Conservation (phyloP, 768 basidiomycete genomes). For the Mycena vulgaris region DNA sequence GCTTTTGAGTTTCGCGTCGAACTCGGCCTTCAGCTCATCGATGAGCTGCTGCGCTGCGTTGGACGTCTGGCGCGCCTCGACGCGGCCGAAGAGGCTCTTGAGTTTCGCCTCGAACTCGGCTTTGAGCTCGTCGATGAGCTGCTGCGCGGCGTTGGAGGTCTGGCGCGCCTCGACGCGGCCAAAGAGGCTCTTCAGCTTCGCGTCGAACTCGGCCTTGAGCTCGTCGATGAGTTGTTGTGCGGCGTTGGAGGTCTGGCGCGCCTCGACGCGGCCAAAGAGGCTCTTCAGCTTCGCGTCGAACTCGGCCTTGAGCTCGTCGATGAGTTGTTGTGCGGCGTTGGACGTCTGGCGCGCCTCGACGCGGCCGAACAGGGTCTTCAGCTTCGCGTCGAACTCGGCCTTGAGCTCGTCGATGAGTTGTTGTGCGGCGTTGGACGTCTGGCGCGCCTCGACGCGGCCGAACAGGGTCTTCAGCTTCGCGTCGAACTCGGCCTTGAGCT, state of each 20-base stretch:
- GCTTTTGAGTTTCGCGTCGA: background rate
- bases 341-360: too few relatives aligned
- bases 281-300: too few relatives aligned
- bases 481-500: background rate
- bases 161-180: background rate
- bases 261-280: background rate
- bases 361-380: background rate
- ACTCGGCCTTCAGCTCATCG: background rate
- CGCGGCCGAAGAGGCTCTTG: background rate
- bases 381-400: background rate
- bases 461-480: background rate
- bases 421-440: background rate
- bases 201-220: background rate
- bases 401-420: constrained; percentile 3
- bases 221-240: too few relatives aligned
- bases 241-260: too few relatives aligned
- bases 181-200: too few relatives aligned
- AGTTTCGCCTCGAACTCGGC: background rate
- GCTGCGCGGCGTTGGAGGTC: background rate
- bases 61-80: background rate
- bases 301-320: too few relatives aligned
- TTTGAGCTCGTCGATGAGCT: background rate
- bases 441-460: background rate
- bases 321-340: too few relatives aligned
- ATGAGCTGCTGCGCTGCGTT: background rate